phyloP scores from a whole-genome alignment of 2,329 filamentous ascomycete species.

The Paracorniculantispora psalliotae region DNA sequence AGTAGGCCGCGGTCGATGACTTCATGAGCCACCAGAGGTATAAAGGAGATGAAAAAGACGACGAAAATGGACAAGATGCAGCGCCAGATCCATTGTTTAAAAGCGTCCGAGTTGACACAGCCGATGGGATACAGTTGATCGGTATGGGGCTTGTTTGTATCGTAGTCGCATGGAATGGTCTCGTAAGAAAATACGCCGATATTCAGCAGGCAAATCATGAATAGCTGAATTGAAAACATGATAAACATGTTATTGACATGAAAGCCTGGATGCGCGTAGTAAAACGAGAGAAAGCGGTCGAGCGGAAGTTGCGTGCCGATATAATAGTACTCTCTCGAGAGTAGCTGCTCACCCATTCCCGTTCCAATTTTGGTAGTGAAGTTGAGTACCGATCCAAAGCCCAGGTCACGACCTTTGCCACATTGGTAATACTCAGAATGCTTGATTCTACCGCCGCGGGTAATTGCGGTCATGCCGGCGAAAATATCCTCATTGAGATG shows the following conservation, averaged over 20 bases:
- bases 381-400: constrained; percentile 98
- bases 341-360: constrained; percentile 99
- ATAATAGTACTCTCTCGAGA: constrained; percentile 98
- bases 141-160: constrained; percentile 79
- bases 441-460: constrained; percentile 97
- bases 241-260: constrained; percentile 99
- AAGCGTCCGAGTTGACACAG: constrained; percentile 81
- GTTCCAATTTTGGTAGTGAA: constrained; percentile 99
- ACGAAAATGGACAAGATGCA: constrained; percentile 97
- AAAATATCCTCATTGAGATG: constrained; percentile 99
- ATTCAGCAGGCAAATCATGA: constrained; percentile 93
- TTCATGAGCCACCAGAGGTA: constrained; percentile 90
- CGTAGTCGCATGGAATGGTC: constrained; percentile 81
- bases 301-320: constrained; percentile 93
- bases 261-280: constrained; percentile 98
- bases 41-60: constrained; percentile 95
- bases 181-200: constrained; percentile 83
- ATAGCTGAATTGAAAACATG: constrained; percentile 95
- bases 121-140: constrained; percentile 83
- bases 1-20: constrained; percentile 90
- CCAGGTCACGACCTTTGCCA: constrained; percentile 99
- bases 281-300: constrained; percentile 97
- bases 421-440: constrained; percentile 99
- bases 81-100: constrained; percentile 89
- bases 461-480: constrained; percentile 92